These are phyloP conservation scores for Thielaviopsis musarum DNA, from an alignment of 2,329 filamentous ascomycete species.

Conservation along the genomic window DNA sequence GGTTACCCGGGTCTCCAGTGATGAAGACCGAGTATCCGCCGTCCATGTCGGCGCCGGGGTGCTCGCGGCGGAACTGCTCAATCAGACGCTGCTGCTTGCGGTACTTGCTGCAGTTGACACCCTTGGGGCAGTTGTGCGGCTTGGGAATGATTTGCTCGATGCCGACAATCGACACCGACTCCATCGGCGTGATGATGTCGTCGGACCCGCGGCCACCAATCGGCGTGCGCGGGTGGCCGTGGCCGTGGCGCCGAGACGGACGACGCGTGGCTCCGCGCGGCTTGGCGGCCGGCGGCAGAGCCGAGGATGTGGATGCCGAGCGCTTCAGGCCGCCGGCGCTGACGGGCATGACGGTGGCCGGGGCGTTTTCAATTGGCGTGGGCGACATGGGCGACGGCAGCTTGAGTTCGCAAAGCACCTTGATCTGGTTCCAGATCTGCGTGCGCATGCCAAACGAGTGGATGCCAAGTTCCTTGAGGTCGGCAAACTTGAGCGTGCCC, in stretches of 20 bases:
- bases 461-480: constrained; percentile 66
- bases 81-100: constrained; percentile 65
- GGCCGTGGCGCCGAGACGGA: constrained; percentile 1
- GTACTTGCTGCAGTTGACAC: constrained; percentile 71
- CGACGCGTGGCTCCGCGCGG: not conserved
- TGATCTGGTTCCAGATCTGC: constrained; percentile 65
- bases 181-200: constrained; percentile 58
- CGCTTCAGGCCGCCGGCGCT: constrained; percentile 19
- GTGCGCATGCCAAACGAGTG: constrained; percentile 67
- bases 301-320: not conserved
- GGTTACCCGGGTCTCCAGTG: constrained; percentile 63
- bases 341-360: constrained; percentile 26
- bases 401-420: constrained; percentile 43
- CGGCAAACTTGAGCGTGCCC: constrained; percentile 81
- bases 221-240: not conserved
- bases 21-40: constrained; percentile 51
- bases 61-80: constrained; percentile 55
- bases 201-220: constrained; percentile 25
- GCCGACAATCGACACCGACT: constrained; percentile 80
- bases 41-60: constrained; percentile 43
- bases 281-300: constrained; percentile 13
- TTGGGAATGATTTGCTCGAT: constrained; percentile 82
- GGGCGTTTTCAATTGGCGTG: constrained; percentile 45
- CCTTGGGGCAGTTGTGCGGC: constrained; percentile 70
- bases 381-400: constrained; percentile 34